Base-by-base conservation (phyloP, 2,329 filamentous ascomycete species). In the Aureobasidium sp. region DNA sequence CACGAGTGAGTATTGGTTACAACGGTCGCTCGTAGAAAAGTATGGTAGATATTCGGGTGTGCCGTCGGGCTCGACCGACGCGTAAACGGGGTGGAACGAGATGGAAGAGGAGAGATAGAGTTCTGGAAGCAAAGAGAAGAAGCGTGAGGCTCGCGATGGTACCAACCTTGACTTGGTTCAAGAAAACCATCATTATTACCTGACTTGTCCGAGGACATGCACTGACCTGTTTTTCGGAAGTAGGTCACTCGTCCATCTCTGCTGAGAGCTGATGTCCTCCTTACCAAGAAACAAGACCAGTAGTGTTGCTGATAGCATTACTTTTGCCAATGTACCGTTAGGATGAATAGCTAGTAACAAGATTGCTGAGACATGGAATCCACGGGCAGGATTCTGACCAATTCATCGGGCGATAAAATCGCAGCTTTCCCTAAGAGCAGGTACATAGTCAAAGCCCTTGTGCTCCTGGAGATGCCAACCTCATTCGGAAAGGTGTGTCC, bases 11-110 rank as follows among this genome's bases (percentile, higher is more conserved):
- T 59, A 49, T 59, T 49, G 57, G 57, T 9, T 25, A n/a, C 15
- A 59, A 59, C 57, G 57, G 57, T 59, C 57, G 57, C 45, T 59
- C 57, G 34, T 21, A 42, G 57, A n/a, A 59, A 37, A 48, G 54
- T 48, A 47, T 58, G 54, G 54, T 58, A 58, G 41, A 47, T 37
- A 21, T 21, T 36, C 54, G 39, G 54, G 8, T 27, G 32, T 21
- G 37, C 30, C 41, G 32, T 25, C 16, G 16, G 45, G 30, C 32
- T 32, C 54, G 21, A 44, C 42, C 30, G 54, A 29, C 32, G 54
- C 54, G 41, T 41, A 34, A 57, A 57, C 53, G 53, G 53, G 30
- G 53, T 8, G 36, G 10, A 30, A 34, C 34, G 57, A 59, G 45
- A 36, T 21, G n/a, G 25, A 7, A 16, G 32, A 32, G 36, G 57